Percentiles rank a stretch among this genome's conserved stretches.
Conservation (phyloP, 805 yeast genomes). For the Teunomyces cretensis region DNA sequence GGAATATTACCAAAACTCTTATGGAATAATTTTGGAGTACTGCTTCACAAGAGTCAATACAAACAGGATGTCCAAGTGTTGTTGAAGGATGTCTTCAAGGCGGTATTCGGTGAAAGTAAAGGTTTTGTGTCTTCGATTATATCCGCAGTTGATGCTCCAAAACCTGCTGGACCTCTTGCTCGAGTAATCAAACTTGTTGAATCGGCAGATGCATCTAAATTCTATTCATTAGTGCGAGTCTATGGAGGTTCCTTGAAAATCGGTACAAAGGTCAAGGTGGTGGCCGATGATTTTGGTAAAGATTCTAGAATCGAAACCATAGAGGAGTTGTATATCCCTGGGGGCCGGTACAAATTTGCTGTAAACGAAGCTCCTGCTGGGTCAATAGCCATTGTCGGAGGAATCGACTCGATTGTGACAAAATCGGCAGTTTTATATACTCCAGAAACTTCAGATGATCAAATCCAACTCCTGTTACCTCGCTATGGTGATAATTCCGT, state of each 20-base stretch:
- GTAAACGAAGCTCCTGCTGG: slow-evolving; percentile 61
- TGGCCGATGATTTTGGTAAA: slow-evolving; percentile 53
- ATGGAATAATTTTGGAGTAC: slow-evolving; percentile 47
- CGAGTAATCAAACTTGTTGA: slow-evolving; percentile 54
- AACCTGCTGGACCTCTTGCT: slow-evolving; percentile 14
- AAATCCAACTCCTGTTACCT: slow-evolving; percentile 26
- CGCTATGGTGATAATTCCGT: slow-evolving; percentile 52
- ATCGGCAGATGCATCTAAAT: slow-evolving; percentile 49
- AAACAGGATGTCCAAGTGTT: slow-evolving; percentile 60
- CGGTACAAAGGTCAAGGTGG: slow-evolving; percentile 49
- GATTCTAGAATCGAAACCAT: slow-evolving; percentile 46
- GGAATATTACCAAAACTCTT: slow-evolving; percentile 43
- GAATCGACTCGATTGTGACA: slow-evolving; percentile 54
- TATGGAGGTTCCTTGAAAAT: slow-evolving; percentile 55
- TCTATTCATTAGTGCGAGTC: slow-evolving; percentile 62
- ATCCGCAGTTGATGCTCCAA: slow-evolving; percentile 27
- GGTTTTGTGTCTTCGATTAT: slow-evolving; percentile 55
- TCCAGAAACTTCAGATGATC: slow-evolving; percentile 11
- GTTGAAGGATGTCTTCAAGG: slow-evolving; percentile 51
- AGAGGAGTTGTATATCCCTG: slow-evolving; percentile 50
- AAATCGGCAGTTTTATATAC: slow-evolving; percentile 62
- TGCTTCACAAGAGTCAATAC: slow-evolving; percentile 38
- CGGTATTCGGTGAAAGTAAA: slow-evolving; percentile 49
- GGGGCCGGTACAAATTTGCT: slow-evolving; percentile 68
- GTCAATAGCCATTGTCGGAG: slow-evolving; percentile 64